Evolutionary conservation across 345 rosid genomes (phyloP).

Genomic region (Ailanthus altissimus): DNA sequence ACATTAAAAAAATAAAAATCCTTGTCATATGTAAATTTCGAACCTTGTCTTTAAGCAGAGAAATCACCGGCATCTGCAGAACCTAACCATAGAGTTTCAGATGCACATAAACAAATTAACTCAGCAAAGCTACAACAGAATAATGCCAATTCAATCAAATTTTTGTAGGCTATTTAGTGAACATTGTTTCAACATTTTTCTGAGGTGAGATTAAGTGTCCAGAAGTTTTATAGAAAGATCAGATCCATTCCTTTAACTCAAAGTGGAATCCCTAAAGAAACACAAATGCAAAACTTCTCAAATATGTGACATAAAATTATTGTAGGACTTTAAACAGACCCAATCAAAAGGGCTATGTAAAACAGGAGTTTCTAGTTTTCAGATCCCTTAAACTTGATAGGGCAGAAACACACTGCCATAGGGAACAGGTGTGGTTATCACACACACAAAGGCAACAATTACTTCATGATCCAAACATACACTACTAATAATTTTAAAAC

Average conservation of each 20-base stretch:
- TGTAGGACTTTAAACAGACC: background rate
- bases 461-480: background rate
- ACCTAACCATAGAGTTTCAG: constrained; percentile 50
- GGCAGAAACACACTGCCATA: background rate
- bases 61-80: constrained; percentile 80
- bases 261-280: background rate
- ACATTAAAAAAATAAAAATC: background rate
- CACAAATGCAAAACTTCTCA: background rate
- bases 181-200: background rate
- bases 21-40: constrained; percentile 23
- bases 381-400: background rate
- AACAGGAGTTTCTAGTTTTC: background rate
- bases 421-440: background rate
- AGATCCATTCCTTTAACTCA: background rate
- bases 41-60: constrained; percentile 74
- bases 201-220: background rate
- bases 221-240: background rate
- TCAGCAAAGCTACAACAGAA: background rate
- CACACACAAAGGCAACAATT: background rate
- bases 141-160: background rate
- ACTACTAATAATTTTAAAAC: background rate
- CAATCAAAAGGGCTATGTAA: background rate
- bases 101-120: constrained; percentile 19
- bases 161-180: background rate
- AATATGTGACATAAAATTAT: background rate